phyloP scores from a whole-genome alignment of 2,329 filamentous ascomycete species.

The Fusarium sp. region DNA sequence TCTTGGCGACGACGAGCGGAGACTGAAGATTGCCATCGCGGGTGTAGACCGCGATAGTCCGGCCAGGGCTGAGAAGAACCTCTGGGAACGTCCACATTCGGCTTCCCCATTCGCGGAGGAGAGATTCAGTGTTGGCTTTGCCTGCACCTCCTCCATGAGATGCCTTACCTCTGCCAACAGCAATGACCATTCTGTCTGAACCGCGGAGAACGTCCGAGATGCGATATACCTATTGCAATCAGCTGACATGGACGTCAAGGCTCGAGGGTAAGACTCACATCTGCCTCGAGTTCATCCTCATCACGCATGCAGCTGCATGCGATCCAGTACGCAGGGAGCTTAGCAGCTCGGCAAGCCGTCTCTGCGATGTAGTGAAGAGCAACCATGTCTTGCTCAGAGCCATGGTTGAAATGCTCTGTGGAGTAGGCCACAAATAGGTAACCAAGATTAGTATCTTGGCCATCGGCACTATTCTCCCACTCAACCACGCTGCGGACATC shows the following conservation, averaged over 20 bases:
- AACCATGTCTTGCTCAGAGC: constrained; percentile 37
- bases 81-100: constrained; percentile 45
- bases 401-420: constrained; percentile 40
- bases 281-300: constrained; percentile 36
- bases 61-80: constrained; percentile 41
- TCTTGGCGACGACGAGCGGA: constrained; percentile 43
- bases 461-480: constrained; percentile 36
- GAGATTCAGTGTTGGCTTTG: constrained; percentile 34
- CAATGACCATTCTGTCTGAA: constrained; percentile 39
- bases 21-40: constrained; percentile 37
- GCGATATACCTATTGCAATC: constrained; percentile 35
- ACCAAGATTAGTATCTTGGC: constrained; percentile 28
- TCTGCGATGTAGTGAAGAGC: constrained; percentile 43
- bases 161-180: constrained; percentile 34
- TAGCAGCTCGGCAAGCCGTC: constrained; percentile 40
- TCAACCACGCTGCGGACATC: constrained; percentile 37
- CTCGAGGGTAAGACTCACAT: constrained; percentile 22
- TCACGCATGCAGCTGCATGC: constrained; percentile 43
- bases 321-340: constrained; percentile 42
- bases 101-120: constrained; percentile 43
- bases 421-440: constrained; percentile 44
- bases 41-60: constrained; percentile 39
- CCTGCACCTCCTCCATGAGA: constrained; percentile 10
- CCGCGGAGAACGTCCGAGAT: constrained; percentile 44
- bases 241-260: not conserved